These are phyloP conservation scores for Begonia masoniana DNA, from an alignment of 306 rosid species.

Conservation along the genomic window DNA sequence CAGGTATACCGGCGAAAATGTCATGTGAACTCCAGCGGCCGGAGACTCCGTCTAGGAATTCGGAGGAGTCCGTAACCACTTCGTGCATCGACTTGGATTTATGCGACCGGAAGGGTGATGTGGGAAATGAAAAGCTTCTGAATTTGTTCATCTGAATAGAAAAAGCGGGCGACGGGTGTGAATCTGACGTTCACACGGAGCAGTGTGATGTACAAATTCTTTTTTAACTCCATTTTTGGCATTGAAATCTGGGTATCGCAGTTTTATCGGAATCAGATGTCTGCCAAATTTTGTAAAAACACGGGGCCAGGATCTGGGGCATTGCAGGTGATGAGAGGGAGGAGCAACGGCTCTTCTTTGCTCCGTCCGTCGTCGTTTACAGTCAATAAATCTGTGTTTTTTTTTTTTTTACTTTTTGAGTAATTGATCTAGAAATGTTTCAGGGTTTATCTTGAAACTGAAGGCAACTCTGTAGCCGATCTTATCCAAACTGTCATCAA, in stretches of 20 bases:
- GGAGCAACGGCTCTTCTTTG: constrained; percentile 50
- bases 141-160: constrained; percentile 50
- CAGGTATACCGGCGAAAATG: constrained; percentile 25
- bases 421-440: neutral
- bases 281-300: constrained; percentile 56
- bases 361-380: neutral
- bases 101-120: constrained; percentile 20
- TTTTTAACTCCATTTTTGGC: neutral
- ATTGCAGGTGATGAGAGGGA: constrained; percentile 16
- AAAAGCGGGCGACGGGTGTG: constrained; percentile 10
- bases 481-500: too few species aligned
- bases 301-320: constrained; percentile 61
- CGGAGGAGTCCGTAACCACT: constrained; percentile 78
- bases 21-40: constrained; percentile 40
- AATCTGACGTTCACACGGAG: constrained; percentile 22
- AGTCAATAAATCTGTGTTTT: neutral
- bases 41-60: constrained; percentile 76
- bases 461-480: too few species aligned
- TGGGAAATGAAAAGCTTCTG: constrained; percentile 44
- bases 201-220: neutral
- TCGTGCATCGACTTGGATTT: constrained; percentile 47
- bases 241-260: constrained; percentile 2
- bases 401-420: constrained; percentile 3
- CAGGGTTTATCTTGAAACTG: too few species aligned
- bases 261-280: constrained; percentile 19